Percentiles rank a stretch among this genome's conserved stretches.
Evolutionary conservation across 306 rosid species (phyloP).

Genomic region (Sechiopsis laciniata): DNA sequence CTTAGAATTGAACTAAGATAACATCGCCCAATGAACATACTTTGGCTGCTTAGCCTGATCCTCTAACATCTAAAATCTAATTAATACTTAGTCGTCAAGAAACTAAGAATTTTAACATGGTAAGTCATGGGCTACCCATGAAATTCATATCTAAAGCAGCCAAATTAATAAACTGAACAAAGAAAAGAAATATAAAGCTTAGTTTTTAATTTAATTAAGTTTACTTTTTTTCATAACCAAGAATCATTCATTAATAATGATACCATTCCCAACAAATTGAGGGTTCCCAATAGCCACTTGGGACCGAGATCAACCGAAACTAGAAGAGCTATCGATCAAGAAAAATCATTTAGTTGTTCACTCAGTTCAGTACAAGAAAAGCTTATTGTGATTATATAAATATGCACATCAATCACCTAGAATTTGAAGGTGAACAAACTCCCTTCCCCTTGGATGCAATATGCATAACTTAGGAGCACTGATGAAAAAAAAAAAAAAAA

Average conservation of each 20-base stretch:
- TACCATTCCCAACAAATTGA: too few relatives aligned
- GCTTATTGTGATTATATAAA: constrained; percentile 18
- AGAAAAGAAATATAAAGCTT: background rate
- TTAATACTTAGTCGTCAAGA: too few relatives aligned
- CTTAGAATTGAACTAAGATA: too few relatives aligned
- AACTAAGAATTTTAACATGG: too few relatives aligned
- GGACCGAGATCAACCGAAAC: too few relatives aligned
- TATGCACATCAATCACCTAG: constrained; percentile 15
- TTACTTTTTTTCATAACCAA: too few relatives aligned
- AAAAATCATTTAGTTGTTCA: background rate
- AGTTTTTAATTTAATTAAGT: background rate
- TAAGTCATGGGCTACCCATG: background rate
- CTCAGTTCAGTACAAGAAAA: background rate
- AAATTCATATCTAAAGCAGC: background rate
- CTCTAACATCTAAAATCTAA: too few relatives aligned
- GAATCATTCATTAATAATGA: too few relatives aligned
- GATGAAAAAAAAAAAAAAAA: background rate
- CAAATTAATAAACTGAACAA: background rate
- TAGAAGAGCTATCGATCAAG: too few relatives aligned
- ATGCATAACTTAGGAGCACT: constrained; percentile 7
- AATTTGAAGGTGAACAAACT: background rate
- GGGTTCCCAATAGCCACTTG: too few relatives aligned
- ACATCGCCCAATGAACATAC: too few relatives aligned
- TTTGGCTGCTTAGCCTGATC: too few relatives aligned
- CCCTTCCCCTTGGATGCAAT: constrained; percentile 11